A percentile compares a stretch with the other conserved stretches of the same genome.
Evolutionary conservation across 164 flowering plant species (phyloP).

Genomic region (Annona cherimola): DNA sequence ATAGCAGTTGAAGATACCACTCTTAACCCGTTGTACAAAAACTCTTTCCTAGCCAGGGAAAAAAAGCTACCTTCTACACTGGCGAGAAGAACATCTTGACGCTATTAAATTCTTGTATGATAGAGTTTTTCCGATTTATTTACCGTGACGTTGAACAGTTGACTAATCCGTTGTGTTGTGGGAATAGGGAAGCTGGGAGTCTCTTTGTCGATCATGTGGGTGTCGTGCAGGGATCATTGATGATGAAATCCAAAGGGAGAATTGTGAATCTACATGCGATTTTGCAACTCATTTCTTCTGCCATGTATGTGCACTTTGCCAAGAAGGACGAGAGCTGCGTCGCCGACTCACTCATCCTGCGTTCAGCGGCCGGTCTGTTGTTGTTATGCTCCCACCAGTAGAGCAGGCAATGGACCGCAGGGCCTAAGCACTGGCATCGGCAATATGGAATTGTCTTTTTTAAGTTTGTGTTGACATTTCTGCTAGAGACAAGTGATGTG

Average conservation of each 20-base stretch:
- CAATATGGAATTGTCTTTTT: no score
- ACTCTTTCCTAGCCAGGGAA: no score
- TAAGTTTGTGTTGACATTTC: no score
- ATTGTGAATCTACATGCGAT: conserved; percentile 76
- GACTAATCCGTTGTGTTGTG: background rate
- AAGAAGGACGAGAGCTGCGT: conserved; percentile 91
- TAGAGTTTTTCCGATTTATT: no score
- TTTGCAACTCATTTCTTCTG: conserved; percentile 73
- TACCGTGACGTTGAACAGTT: no score
- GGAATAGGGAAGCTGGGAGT: conserved; percentile 84
- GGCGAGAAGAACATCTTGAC: no score
- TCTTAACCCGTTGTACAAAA: no score
- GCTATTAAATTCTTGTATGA: no score
- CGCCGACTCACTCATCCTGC: conserved; percentile 88
- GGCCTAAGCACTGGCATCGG: conserved; percentile 4
- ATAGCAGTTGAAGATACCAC: no score
- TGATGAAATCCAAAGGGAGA: conserved; percentile 67
- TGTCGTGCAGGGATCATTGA: conserved; percentile 58
- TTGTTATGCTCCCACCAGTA: conserved; percentile 76
- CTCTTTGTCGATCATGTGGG: conserved; percentile 68
- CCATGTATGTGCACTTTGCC: conserved; percentile 84
- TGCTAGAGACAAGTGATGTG: no score
- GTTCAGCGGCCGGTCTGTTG: conserved; percentile 53
- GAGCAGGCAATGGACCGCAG: conserved; percentile 76
- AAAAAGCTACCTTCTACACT: no score